phyloP scores from a whole-genome alignment of 495 filamentous ascomycete genomes.

The Penicillium dipodomyicola region DNA sequence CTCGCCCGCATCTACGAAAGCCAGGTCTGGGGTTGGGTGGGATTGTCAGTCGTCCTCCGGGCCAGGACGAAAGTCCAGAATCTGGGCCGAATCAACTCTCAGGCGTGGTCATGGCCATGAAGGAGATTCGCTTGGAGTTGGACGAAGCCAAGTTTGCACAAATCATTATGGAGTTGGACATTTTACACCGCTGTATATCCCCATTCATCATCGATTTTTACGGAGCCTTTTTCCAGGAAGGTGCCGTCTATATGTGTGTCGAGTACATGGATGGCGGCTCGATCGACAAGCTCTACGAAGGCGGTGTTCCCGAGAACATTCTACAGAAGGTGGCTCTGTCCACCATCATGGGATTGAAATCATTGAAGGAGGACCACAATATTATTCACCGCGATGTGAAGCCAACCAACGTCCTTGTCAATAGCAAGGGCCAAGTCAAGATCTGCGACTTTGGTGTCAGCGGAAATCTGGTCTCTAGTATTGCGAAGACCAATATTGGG shows the following conservation, averaged over 20 bases:
- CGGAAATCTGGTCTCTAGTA: conserved; percentile 94
- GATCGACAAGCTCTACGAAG: conserved; percentile 94
- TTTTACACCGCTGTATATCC: conserved; percentile 90
- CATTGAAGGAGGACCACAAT: conserved; percentile 96
- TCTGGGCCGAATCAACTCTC: conserved; percentile 42
- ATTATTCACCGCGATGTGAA: conserved; percentile 99
- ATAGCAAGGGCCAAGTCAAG: conserved; percentile 87
- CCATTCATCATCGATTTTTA: conserved; percentile 99
- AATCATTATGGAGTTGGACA: conserved; percentile 97
- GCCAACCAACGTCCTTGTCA: conserved; percentile 94
- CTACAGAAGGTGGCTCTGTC: conserved; percentile 89
- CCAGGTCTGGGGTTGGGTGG: conserved; percentile 73
- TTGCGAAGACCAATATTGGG: conserved; percentile 98
- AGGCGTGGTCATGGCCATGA: conserved; percentile 96
- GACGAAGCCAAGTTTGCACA: conserved; percentile 95
- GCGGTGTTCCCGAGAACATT: conserved; percentile 84
- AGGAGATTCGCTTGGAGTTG: conserved; percentile 94
- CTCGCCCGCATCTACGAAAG: conserved; percentile 70
- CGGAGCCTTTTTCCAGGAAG: conserved; percentile 98
- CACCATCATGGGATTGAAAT: conserved; percentile 86
- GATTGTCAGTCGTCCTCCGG: conserved; percentile 48
- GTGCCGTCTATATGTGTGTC: conserved; percentile 98
- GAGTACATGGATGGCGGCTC: conserved; percentile 99
- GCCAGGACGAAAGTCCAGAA: conserved; percentile 28
- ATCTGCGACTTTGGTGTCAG: conserved; percentile 99